phyloP scores from a whole-genome alignment of 2,329 filamentous ascomycete species.

The Clarireedia paspali region DNA sequence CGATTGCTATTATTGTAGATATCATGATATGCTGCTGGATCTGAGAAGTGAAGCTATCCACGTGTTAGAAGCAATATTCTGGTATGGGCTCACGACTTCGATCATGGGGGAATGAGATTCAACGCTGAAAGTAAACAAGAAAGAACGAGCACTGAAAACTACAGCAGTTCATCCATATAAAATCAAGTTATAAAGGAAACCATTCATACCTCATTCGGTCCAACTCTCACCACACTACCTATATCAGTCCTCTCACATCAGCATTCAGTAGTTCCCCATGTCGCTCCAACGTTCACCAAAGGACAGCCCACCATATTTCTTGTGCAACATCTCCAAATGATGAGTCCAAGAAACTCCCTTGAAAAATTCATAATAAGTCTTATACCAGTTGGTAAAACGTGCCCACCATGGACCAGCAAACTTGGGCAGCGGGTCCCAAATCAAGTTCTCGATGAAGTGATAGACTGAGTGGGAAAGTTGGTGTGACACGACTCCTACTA shows the following conservation, averaged over 20 bases:
- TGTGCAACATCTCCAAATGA: background rate
- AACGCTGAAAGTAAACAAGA: too few species aligned
- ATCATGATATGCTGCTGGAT: constrained; percentile 35
- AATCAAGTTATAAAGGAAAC: background rate
- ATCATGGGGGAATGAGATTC: too few species aligned
- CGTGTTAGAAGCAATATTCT: background rate
- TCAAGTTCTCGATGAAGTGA: too few species aligned
- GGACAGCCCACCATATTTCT: background rate
- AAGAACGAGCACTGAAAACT: too few species aligned
- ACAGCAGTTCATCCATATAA: background rate
- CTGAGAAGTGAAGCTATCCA: constrained; percentile 35
- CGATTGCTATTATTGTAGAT: constrained; percentile 35
- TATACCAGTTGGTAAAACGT: background rate
- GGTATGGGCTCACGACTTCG: too few species aligned
- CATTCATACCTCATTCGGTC: background rate
- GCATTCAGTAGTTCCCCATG: too few species aligned
- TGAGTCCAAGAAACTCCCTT: background rate
- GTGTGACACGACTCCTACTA: too few species aligned
- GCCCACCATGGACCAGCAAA: background rate
- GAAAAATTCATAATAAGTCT: background rate
- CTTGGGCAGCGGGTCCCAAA: background rate
- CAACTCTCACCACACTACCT: background rate
- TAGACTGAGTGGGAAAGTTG: too few species aligned
- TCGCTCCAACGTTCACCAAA: too few species aligned
- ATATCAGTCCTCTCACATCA: background rate